Evolutionary conservation across 345 rosid genomes (phyloP), one percentile per base, ranked within the genome.

Genomic region (Melastoma malabathricum): DNA sequence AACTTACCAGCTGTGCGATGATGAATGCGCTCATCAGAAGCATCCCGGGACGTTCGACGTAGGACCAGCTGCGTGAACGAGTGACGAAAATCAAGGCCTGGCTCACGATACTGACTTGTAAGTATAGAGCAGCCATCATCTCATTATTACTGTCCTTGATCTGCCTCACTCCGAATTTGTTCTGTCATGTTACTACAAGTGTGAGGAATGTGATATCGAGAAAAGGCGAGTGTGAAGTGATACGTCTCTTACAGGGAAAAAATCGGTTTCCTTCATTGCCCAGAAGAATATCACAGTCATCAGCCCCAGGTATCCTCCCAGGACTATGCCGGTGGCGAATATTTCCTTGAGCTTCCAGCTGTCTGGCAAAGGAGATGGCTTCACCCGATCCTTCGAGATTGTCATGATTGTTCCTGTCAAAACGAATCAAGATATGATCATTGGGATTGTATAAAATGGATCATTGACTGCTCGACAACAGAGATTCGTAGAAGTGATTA

Each of bases 61-160:
- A 75, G 25, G 76, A 75, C 74, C 76, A 75, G 65, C 76, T 68
- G 49, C 76, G 69, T 0, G 80, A 75, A 41, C 80, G 62, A 5
- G 80, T 75, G 1, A 75, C 76, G 18, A 75, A 75, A 19, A 75
- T 75, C 55, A 75, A 67, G 1, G 80, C 80, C 51, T 71, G 76
- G 57, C 80, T 75, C 44, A 75, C 75, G 10, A 75, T 75, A 57
- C 80, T 75, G 6, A 75, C 80, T 75, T 75, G 80, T 10, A 75
- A 73, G 50, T 71, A 75, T 9, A 75, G 43, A 29, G 80, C 80
- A 3, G 74, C 74, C 53, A 62, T 75, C 48, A 75, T 70, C 54
- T 75, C 80, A 2, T 61, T 27, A 1, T 48, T 61, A 0, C 43
- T 63, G 6, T 52, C 57, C 43, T 54, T 51, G 2, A 75, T 22